Base-by-base conservation (phyloP, 2,329 filamentous ascomycete species). In the Colletotrichum sp. region DNA sequence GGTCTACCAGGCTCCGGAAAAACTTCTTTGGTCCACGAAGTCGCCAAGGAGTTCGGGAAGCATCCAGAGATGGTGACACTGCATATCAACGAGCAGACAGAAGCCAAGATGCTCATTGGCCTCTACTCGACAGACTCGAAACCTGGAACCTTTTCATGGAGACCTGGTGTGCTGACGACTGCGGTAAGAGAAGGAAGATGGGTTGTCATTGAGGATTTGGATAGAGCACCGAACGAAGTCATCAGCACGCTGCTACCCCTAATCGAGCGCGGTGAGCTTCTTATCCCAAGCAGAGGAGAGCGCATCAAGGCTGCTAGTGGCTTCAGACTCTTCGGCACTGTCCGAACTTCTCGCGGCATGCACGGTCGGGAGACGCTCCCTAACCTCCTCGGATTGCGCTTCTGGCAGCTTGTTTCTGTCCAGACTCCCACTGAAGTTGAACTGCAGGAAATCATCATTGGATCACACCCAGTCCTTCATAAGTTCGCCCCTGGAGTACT, bases 161-260 rank as follows among this genome's bases (percentile, higher is more conserved):
- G 95, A 75, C 92, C 97, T 5, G 97, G 97, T 85, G 95, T 98
- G 25, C 87, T 99, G 79, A 98, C 97, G 0, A 98, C 95, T 34
- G 97, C 97, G 43, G 96, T 98, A 4, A 93, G 91, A 81, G 96
- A 99, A 87, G 97, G 97, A 18, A 91, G 96, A 81, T 99, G 97
- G 97, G 94, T 99, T 8, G 89, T 99, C 78, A 97, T 99, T 75
- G 97, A 99, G 84, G 97, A 99, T 84, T 89, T 99, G 55, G 96
- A 99, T 82, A 93, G 96, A 77, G 97, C 97, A 13, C 97, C 97
- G 6, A 96, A 95, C 78, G 97, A 99, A 84, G 95, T 99, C 64
- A 93, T 99, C 83, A 98, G 96, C 82, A 96, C 96, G 16, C 90
- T 99, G 32, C 88, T 99, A 30, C 97, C 97, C 12, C 89, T 99